Percentiles rank a stretch among this genome's conserved stretches.
Evolutionary conservation across 306 rosid species (phyloP).

Genomic region (Urtica urens): DNA sequence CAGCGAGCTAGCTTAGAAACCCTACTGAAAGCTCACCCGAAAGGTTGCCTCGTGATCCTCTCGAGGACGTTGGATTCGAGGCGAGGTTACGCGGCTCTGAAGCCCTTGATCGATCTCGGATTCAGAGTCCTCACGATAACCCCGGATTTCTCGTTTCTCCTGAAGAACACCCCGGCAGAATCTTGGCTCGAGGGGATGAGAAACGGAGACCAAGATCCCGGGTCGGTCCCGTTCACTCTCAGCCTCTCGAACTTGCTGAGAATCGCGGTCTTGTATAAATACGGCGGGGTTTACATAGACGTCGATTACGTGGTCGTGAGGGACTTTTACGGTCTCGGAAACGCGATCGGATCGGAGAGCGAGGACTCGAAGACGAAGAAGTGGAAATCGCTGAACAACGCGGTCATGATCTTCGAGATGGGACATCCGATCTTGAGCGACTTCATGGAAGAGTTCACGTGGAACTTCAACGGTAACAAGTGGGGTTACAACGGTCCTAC

Average conservation of each 20-base stretch:
- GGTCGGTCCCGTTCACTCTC: not conserved
- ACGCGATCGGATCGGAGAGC: not conserved
- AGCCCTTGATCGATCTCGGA: not conserved
- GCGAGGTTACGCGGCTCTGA: conserved; percentile 2
- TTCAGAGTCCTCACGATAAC: conserved; percentile 1
- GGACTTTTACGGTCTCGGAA: not conserved
- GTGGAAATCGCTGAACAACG: conserved; percentile 2
- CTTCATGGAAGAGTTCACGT: conserved; percentile 2
- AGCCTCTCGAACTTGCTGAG: not conserved
- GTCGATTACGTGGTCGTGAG: not conserved
- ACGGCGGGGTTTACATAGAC: conserved; percentile 1
- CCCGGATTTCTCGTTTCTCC: conserved; percentile 1
- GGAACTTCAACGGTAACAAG: not conserved
- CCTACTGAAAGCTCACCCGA: conserved; percentile 1
- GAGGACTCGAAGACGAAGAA: not conserved
- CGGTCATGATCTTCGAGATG: conserved; percentile 1
- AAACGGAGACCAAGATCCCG: not conserved
- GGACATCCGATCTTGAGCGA: not conserved
- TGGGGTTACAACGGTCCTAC: conserved; percentile 1
- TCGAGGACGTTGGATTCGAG: conserved; percentile 5
- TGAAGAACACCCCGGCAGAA: conserved; percentile 4
- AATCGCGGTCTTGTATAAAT: conserved; percentile 2
- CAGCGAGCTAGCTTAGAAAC: not conserved
- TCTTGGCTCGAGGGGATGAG: conserved; percentile 3
- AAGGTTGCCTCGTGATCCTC: conserved; percentile 9